Percentiles rank a stretch among this genome's conserved stretches.
These are phyloP conservation scores for Berberis vulgaris DNA, from an alignment of 164 flowering plant genomes.

Conservation along the genomic window DNA sequence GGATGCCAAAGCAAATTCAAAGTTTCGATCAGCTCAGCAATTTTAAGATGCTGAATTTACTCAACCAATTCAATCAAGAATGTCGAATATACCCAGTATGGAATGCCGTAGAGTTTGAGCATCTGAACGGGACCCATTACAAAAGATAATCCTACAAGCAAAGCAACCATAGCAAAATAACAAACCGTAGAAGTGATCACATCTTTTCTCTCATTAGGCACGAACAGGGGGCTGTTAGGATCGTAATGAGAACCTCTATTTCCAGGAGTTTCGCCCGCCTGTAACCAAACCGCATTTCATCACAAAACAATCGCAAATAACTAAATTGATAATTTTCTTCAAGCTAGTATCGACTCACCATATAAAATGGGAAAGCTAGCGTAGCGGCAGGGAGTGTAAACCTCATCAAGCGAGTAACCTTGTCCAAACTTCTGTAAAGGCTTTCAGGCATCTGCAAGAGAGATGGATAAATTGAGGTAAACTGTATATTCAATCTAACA, in stretches of 20 bases:
- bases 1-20: slow-evolving; percentile 10
- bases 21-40: too few species aligned
- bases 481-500: not conserved
- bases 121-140: slow-evolving; percentile 44
- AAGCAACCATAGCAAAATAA: slow-evolving; percentile 50
- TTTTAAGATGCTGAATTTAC: too few species aligned
- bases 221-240: slow-evolving; percentile 50
- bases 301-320: not conserved
- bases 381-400: slow-evolving; percentile 57
- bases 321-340: not conserved
- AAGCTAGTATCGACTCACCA: slow-evolving; percentile 29
- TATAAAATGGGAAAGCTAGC: slow-evolving; percentile 66
- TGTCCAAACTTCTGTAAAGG: slow-evolving; percentile 40
- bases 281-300: slow-evolving; percentile 11
- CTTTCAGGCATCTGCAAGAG: slow-evolving; percentile 50
- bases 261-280: slow-evolving; percentile 68
- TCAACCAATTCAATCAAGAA: not conserved
- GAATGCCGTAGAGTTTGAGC: slow-evolving; percentile 57
- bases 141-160: slow-evolving; percentile 35
- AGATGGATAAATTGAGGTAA: not conserved
- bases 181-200: slow-evolving; percentile 49
- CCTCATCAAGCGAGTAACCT: slow-evolving; percentile 23
- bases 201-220: slow-evolving; percentile 47
- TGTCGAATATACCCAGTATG: slow-evolving; percentile 37
- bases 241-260: slow-evolving; percentile 57